Percentiles rank a stretch among this genome's conserved stretches.
phyloP scores from a whole-genome alignment of 352 stramenopile species.

The Pythium grandisporangium region DNA sequence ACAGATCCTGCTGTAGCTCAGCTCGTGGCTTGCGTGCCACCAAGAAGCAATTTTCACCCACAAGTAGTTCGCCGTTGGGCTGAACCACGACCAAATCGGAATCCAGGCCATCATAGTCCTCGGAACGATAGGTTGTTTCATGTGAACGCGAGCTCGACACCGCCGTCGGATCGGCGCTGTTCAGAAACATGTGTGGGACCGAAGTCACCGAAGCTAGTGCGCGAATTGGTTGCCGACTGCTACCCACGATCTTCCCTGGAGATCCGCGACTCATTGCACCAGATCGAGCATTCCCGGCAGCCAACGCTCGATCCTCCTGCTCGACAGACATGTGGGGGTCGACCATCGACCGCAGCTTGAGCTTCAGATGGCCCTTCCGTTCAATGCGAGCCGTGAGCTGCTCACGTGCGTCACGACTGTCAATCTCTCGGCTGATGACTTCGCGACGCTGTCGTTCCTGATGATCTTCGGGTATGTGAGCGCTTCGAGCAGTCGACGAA shows the following conservation, averaged over 20 bases:
- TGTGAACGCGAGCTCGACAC: slow-evolving; percentile 4
- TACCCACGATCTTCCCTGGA: neutral
- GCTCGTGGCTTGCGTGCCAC: slow-evolving; percentile 24
- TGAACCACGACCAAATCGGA: slow-evolving; percentile 36
- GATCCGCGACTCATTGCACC: slow-evolving; percentile 1
- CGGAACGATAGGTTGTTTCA: slow-evolving; percentile 28
- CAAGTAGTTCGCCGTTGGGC: slow-evolving; percentile 26
- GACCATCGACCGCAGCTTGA: slow-evolving; percentile 39
- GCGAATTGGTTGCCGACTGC: neutral
- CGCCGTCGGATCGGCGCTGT: neutral
- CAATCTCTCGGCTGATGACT: slow-evolving; percentile 34
- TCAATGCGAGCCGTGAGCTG: slow-evolving; percentile 20
- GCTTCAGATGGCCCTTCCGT: slow-evolving; percentile 24
- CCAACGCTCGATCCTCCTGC: slow-evolving; percentile 20
- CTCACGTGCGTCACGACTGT: slow-evolving; percentile 22
- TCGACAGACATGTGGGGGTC: slow-evolving; percentile 43
- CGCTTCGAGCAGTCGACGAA: slow-evolving; percentile 5
- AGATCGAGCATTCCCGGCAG: slow-evolving; percentile 2
- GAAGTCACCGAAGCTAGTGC: neutral
- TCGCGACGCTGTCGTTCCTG: slow-evolving; percentile 26
- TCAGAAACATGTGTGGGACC: neutral
- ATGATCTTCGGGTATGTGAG: slow-evolving; percentile 19
- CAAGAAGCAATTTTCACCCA: slow-evolving; percentile 46
- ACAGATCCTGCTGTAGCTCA: slow-evolving; percentile 31
- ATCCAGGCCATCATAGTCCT: slow-evolving; percentile 42